Base-by-base conservation (phyloP, 2,329 filamentous ascomycete genomes). In the Fusarium subglutinans region DNA sequence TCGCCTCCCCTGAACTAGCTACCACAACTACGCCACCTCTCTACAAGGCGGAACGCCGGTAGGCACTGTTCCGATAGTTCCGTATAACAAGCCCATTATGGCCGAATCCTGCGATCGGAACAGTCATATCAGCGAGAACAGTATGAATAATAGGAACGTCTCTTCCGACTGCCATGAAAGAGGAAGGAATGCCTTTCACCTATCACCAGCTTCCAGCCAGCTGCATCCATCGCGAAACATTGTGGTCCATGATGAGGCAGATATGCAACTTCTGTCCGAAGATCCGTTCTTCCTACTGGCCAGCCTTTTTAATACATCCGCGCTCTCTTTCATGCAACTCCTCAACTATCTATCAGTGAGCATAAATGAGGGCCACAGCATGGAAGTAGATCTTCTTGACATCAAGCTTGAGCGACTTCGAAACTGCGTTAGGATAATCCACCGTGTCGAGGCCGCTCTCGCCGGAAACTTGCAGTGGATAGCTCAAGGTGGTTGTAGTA, bases 11-110 rank as follows among this genome's bases (percentile, higher is more conserved):
- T 24, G 41, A 15, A 24, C 41, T 12, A 11, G 41, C n/a, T 44
- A 44, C 15, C 15, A 8, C 10, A 43, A 5, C 22, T 24, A 5
- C 14, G 3, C 3, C 22, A 24, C 14, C 40, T 43, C 41, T 24
- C 2, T 43, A 11, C 9, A 24, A 44, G n/a, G n/a, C 0, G 6
- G 15, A 12, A 12, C 2, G 24, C 14, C 2, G 9, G 22, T 17
- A 15, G 41, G 22, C 3, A 11, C 41, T 17, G 10, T 44, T 44
- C 2, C n/a, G 4, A 24, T 12, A 44, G 15, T 17, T 18, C 41
- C 15, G n/a, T 18, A 43, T 18, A 43, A n/a, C 9, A 43, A 43
- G 14, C 22, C 14, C 40, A 6, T n/a, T 8, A 15, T 4, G 5
- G 13, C 14, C 22, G 14, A 43, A n/a, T 15, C 22, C 22, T 43